A percentile compares a stretch with the other conserved stretches of the same genome.
These are phyloP conservation scores for Hydrangea macrophylla DNA, from an alignment of 148 eudicot species.

Conservation along the genomic window DNA sequence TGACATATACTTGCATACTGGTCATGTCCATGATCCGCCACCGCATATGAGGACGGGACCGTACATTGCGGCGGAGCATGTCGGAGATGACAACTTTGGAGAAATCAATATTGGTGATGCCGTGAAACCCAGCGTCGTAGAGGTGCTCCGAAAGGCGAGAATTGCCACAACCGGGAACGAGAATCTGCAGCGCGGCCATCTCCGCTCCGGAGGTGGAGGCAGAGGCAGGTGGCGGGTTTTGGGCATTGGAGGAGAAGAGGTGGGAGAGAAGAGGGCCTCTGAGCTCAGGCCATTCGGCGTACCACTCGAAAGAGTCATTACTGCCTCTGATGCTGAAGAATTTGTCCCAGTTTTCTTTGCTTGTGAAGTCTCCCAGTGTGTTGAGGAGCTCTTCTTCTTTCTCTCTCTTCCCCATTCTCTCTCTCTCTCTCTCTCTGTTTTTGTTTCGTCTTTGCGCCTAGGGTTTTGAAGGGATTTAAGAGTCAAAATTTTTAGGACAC, in stretches of 20 bases:
- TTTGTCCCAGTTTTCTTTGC: slow-evolving; percentile 90
- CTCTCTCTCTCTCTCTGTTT: slow-evolving; percentile 1
- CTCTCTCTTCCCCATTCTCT: slow-evolving; percentile 25
- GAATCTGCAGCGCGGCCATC: slow-evolving; percentile 35
- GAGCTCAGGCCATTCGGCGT: slow-evolving; percentile 92
- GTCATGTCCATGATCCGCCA: slow-evolving; percentile 99
- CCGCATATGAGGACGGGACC: slow-evolving; percentile 70
- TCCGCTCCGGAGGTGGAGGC: slow-evolving; percentile 11
- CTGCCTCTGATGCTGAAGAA: slow-evolving; percentile 75
- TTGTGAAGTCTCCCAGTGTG: slow-evolving; percentile 79
- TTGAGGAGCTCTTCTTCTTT: slow-evolving; percentile 52
- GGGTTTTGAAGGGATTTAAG: background rate
- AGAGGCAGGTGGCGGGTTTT: background rate
- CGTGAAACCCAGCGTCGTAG: slow-evolving; percentile 69
- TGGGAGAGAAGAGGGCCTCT: slow-evolving; percentile 45
- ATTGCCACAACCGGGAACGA: slow-evolving; percentile 92
- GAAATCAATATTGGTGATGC: slow-evolving; percentile 81
- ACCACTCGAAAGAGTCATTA: slow-evolving; percentile 90
- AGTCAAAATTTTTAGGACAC: no score
- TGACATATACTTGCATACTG: slow-evolving; percentile 61
- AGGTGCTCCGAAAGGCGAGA: slow-evolving; percentile 79
- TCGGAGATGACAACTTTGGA: slow-evolving; percentile 87
- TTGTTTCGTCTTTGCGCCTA: background rate
- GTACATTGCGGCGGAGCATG: slow-evolving; percentile 81
- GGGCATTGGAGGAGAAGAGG: slow-evolving; percentile 18